phyloP scores from a whole-genome alignment of 352 stramenopile genomes.

The Phytophthora vignae region DNA sequence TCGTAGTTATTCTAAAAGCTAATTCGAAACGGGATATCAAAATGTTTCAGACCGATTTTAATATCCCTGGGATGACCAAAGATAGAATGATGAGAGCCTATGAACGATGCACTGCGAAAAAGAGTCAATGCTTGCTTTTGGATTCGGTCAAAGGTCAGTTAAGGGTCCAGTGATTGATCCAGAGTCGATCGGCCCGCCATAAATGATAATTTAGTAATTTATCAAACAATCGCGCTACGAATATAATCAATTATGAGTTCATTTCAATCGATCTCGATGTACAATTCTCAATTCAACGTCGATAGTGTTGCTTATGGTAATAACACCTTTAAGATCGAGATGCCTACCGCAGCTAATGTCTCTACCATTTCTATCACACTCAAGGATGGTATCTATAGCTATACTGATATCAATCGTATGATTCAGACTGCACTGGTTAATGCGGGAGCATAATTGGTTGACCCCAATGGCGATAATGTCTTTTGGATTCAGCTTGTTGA shows the following conservation, averaged over 20 bases:
- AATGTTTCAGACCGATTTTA: too few relatives aligned
- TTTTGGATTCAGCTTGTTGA: conserved; percentile 14
- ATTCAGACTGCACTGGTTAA: conserved; percentile 6
- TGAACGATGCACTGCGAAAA: not conserved
- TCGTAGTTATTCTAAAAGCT: too few relatives aligned
- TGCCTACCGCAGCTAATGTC: conserved; percentile 2
- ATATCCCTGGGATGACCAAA: not conserved
- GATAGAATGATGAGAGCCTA: not conserved
- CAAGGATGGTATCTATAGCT: too few relatives aligned
- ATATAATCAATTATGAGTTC: conserved; percentile 1
- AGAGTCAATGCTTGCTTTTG: not conserved
- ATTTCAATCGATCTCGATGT: conserved; percentile 4
- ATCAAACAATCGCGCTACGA: not conserved
- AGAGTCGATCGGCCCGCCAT: too few relatives aligned
- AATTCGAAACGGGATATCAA: too few relatives aligned
- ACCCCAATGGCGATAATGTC: not conserved
- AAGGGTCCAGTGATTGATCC: too few relatives aligned
- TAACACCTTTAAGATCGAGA: not conserved
- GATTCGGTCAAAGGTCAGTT: too few relatives aligned
- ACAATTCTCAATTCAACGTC: not conserved
- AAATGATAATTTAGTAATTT: too few relatives aligned
- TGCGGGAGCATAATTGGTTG: conserved; percentile 2
- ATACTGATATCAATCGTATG: conserved; percentile 7
- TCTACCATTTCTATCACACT: not conserved
- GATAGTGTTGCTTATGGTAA: not conserved